Conservation (phyloP, 148 eudicot species). For the Cornus controversa region DNA sequence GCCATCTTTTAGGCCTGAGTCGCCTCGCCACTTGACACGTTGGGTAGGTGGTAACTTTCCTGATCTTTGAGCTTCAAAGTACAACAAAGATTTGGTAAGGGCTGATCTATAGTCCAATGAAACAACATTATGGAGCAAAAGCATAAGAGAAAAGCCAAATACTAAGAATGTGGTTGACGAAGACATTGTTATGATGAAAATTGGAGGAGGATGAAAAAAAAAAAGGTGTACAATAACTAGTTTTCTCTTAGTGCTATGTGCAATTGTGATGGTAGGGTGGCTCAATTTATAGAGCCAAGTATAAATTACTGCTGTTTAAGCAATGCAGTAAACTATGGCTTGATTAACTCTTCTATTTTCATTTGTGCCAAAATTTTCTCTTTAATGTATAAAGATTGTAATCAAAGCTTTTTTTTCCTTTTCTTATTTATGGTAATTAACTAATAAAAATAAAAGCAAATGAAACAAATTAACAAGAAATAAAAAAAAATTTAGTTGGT, state of each 20-base stretch:
- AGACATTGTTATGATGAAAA: background rate
- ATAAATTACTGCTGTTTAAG: too few species aligned
- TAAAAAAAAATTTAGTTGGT: too few species aligned
- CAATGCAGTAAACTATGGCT: too few species aligned
- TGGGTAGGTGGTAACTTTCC: conserved; percentile 30
- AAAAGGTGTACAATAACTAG: too few species aligned
- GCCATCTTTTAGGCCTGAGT: conserved; percentile 21
- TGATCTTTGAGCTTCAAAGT: conserved; percentile 37
- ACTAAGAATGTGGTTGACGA: background rate
- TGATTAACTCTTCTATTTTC: too few species aligned
- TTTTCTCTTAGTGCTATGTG: too few species aligned
- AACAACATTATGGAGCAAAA: background rate
- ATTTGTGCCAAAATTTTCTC: too few species aligned
- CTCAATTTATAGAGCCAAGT: background rate
- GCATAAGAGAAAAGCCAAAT: background rate
- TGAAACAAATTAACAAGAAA: too few species aligned
- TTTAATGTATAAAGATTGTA: too few species aligned
- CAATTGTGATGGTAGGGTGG: background rate
- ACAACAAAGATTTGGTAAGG: conserved; percentile 23
- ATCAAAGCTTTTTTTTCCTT: too few species aligned
- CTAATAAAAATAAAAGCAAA: too few species aligned
- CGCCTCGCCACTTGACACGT: conserved; percentile 26
- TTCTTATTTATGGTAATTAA: too few species aligned
- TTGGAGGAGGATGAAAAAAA: background rate
- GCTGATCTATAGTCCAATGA: conserved; percentile 25